Base-by-base conservation (phyloP, 441 rosid species). In the Isatis lusitanica region DNA sequence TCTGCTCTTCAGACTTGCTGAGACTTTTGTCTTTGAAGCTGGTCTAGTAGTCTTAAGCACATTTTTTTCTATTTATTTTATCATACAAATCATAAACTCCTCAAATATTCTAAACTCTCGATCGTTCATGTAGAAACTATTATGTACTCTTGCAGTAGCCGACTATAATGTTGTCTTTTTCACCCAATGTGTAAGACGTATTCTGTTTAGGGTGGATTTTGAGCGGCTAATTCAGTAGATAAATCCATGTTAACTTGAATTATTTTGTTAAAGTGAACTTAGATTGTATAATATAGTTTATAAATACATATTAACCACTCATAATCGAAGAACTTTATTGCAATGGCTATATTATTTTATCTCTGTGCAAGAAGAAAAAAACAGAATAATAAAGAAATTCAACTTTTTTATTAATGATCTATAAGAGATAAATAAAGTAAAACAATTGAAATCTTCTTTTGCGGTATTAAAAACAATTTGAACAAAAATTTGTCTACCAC, bases 1-100 rank as follows among this genome's bases (percentile, higher is more conserved):
- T 83, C 76, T 82, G 90, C 92, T 86, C 94, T 87, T 90, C 92
- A 85, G 96, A 84, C 76, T 85, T 78, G 88, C 96, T 85, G 94
- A 90, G 89, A 62, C 61, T 71, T 53, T 33, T 16, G 30, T 76
- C 86, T 9, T 67, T 83, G 91, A 87, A 83, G 90, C 87, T 58
- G 82, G 91, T 87, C 94, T 84, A 85, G 90, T 89, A 83, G 74
- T 85, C 86, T n/a, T 61, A 63, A 74, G 84, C 35, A 87, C 83
- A 83, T 78, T 78, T 64, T 15, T 36, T 9, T 56, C 24, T 24
- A 24, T 9, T 6, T 35, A 9, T 9, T 18, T 9, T 4, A 16
- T 48, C 36, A 6, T n/a, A 36, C 4, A 52, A 38, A 51, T 24
- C 38, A 26, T 26, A 24, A 24, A n/a, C 26, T 4, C 26, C 3